Evolutionary conservation across 805 yeast genomes (phyloP).

Genomic region (Barnettozyma wickerhamii): DNA sequence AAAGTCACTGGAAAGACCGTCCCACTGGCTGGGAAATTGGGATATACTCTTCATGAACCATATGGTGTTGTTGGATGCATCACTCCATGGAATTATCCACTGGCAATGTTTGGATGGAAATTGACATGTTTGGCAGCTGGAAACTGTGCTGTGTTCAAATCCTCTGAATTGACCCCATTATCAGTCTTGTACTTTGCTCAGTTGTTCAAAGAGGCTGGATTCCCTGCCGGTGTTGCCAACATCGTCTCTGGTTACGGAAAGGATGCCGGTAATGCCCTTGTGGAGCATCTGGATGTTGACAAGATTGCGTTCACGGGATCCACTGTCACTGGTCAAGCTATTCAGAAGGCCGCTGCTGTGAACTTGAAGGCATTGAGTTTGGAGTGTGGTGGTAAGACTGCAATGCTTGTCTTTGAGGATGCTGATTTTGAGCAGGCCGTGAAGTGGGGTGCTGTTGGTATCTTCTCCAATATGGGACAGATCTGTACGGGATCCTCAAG

Average conservation of each 20-base stretch:
- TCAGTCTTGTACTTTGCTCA: conserved; percentile 40
- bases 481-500: conserved; percentile 64
- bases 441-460: conserved; percentile 51
- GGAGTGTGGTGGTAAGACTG: conserved; percentile 53
- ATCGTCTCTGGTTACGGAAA: conserved; percentile 41
- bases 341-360: conserved; percentile 37
- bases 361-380: conserved; percentile 45
- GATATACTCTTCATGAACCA: conserved; percentile 51
- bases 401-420: conserved; percentile 43
- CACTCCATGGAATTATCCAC: conserved; percentile 50
- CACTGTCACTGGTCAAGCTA: conserved; percentile 42
- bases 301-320: conserved; percentile 57
- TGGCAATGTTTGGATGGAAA: conserved; percentile 48
- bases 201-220: conserved; percentile 39
- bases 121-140: conserved; percentile 45
- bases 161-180: conserved; percentile 48
- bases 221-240: conserved; percentile 49
- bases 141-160: conserved; percentile 42
- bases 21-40: conserved; percentile 54
- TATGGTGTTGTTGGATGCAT: conserved; percentile 49
- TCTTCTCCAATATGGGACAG: conserved; percentile 59
- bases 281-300: conserved; percentile 40
- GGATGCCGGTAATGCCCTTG: conserved; percentile 42
- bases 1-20: conserved; percentile 61
- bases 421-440: conserved; percentile 44